Evolutionary conservation across 441 rosid species (phyloP), one percentile per base, ranked within the genome.

Genomic region (Pelargonium fulgidum): DNA sequence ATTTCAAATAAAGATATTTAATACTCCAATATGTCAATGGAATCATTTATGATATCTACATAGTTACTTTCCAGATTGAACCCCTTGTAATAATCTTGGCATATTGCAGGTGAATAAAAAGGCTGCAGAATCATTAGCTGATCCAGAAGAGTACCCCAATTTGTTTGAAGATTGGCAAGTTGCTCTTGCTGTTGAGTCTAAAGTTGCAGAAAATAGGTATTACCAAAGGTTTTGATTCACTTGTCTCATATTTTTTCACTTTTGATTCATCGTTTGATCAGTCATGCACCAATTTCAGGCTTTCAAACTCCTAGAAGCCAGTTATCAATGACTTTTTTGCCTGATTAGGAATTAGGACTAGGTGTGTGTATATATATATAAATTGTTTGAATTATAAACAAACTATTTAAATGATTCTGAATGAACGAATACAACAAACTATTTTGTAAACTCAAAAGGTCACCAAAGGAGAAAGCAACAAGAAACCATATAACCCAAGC

Each of bases 101-200:
- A 20, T 29, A 59, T 59, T 75, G 75, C 79, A 95, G 99, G 85
- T 92, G 72, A 95, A 90, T 78, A 89, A 94, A 63, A 95, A 89
- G 82, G 98, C 99, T 64, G 99, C 99, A 42, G 99, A 95, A 75
- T 92, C 98, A 69, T 81, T 95, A 84, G 97, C 99, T 7, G 98
- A 95, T 86, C 98, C 99, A 54, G 89, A 82, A 75, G 99, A 95
- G 83, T 92, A 95, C 77, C 84, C 98, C 14, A 95, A 92, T 85
- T 54, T 95, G 81, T 95, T 92, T 82, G 99, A 94, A 74, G 98
- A 95, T 79, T 92, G 98, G 99, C 95, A 95, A 82, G 85, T 88
- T 65, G 88, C 97, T 48, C 79, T 90, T 41, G 81, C 97, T 45
- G 80, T 95, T 44, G 99, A 92, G 76, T 80, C 91, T 73, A 85